Evolutionary conservation across 2,329 filamentous ascomycete genomes (phyloP).

Genomic region (Colletotrichum camelliae): DNA sequence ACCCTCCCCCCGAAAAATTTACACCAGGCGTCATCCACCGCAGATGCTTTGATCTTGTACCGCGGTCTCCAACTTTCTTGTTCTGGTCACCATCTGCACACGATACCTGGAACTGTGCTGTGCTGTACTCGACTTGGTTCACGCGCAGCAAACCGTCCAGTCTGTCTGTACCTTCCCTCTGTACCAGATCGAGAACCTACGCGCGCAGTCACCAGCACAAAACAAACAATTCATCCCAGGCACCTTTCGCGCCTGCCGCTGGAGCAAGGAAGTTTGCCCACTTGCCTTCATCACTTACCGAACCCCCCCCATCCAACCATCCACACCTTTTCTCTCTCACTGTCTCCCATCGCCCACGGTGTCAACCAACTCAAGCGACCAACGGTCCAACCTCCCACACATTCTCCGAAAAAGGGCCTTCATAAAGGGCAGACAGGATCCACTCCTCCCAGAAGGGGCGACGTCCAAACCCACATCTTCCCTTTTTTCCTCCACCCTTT

Average conservation of each 20-base stretch:
- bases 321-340: neutral
- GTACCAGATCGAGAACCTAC: neutral
- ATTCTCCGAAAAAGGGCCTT: conserved; percentile 22
- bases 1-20: conserved; percentile 1
- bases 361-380: conserved; percentile 11
- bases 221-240: neutral
- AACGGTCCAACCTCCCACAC: conserved; percentile 22
- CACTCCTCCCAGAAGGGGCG: conserved; percentile 23
- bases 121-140: neutral
- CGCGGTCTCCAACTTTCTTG: conserved; percentile 20
- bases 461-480: conserved; percentile 22
- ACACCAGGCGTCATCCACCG: conserved; percentile 5
- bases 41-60: conserved; percentile 19
- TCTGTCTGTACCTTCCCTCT: neutral
- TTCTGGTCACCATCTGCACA: neutral
- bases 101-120: neutral
- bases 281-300: conserved; percentile 14
- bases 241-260: neutral
- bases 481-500: conserved; percentile 20
- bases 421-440: conserved; percentile 17
- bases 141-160: neutral
- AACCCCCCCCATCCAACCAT: neutral
- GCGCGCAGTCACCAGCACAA: neutral
- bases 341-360: neutral
- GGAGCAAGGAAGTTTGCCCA: neutral